phyloP scores from a whole-genome alignment of 2,329 filamentous ascomycete species.

The Colletotrichum sublineola region DNA sequence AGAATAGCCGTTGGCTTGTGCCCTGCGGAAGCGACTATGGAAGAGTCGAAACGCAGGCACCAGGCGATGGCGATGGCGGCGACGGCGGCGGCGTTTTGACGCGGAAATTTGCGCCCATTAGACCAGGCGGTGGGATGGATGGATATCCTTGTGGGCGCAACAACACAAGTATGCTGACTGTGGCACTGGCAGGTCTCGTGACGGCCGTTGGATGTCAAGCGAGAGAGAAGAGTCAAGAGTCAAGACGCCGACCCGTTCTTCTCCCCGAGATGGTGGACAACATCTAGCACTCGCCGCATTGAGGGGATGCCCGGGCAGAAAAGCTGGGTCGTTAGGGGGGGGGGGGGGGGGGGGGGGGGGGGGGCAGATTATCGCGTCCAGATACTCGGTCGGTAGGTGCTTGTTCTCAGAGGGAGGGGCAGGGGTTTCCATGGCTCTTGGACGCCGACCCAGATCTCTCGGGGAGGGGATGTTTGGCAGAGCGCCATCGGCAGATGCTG shows the following conservation, averaged over 20 bases:
- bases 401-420: neutral
- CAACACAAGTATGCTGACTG: constrained; percentile 11
- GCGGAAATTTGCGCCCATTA: constrained; percentile 10
- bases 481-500: neutral
- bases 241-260: neutral
- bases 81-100: neutral
- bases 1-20: neutral
- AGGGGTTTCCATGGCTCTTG: neutral
- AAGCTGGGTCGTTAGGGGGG: neutral
- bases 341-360: neutral
- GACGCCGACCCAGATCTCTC: constrained; percentile 1
- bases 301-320: neutral
- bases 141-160: neutral
- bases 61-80: neutral
- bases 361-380: neutral
- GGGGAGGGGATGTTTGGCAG: constrained; percentile 9
- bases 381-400: neutral
- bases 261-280: neutral
- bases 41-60: constrained; percentile 18
- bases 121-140: neutral
- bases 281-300: neutral
- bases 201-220: constrained; percentile 4
- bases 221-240: neutral
- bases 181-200: constrained; percentile 19
- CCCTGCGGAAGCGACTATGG: neutral